A percentile compares a stretch with the other conserved stretches of the same genome.
These are phyloP conservation scores for Coffea humblotiana DNA, from an alignment of 305 asterid species.

Conservation along the genomic window DNA sequence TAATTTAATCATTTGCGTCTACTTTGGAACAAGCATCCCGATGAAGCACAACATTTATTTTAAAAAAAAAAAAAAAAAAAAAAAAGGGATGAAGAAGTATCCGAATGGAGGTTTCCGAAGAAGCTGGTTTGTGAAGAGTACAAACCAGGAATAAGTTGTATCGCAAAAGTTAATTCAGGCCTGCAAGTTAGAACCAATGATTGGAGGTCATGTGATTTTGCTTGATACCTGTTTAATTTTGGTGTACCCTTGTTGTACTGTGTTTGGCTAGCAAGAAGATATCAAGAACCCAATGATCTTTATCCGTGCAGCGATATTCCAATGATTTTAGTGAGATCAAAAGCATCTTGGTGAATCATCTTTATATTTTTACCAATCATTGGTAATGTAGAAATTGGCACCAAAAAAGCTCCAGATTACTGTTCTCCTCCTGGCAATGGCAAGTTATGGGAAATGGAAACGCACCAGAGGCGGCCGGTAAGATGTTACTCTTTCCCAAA, in stretches of 20 bases:
- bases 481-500: neutral
- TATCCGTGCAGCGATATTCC: neutral
- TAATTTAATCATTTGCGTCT: neutral
- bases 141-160: neutral
- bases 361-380: neutral
- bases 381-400: neutral
- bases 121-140: neutral
- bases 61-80: no score
- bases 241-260: neutral
- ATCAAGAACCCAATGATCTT: neutral
- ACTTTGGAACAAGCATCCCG: neutral
- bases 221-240: neutral
- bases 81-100: neutral
- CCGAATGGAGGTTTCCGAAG: neutral
- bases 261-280: neutral
- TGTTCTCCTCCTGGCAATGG: neutral
- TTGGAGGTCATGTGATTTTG: neutral
- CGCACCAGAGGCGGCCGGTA: no score
- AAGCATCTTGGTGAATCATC: neutral
- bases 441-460: neutral
- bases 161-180: neutral
- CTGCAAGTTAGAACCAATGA: neutral
- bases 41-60: neutral
- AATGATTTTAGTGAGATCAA: conserved; percentile 3
- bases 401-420: neutral